Percentiles rank a stretch among this genome's conserved stretches.
These are phyloP conservation scores for Ogataea degrootiae DNA, from an alignment of 805 yeast species.

Conservation along the genomic window DNA sequence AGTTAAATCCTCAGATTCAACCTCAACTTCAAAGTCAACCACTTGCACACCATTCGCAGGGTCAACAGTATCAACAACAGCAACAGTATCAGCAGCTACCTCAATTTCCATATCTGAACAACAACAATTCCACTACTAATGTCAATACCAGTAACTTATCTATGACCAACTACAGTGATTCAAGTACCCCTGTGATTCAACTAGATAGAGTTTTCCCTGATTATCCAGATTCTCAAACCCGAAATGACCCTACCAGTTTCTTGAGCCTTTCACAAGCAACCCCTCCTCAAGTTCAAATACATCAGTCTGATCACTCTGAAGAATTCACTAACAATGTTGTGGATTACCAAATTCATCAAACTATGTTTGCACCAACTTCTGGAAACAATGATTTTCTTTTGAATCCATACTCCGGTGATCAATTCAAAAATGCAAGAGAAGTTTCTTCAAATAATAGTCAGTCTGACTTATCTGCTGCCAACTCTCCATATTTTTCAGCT, in stretches of 20 bases:
- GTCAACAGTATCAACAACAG: background rate
- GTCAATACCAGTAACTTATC: background rate
- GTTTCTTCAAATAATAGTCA: constrained; percentile 5
- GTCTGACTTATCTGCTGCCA: constrained; percentile 22
- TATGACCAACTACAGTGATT: background rate
- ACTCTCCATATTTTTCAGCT: constrained; percentile 25
- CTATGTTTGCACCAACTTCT: constrained; percentile 7
- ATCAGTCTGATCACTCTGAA: background rate
- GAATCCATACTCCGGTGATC: constrained; percentile 13
- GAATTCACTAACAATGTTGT: background rate
- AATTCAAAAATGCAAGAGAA: constrained; percentile 13
- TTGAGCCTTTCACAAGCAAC: background rate
- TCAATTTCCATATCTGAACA: background rate
- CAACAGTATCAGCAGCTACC: background rate
- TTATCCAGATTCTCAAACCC: background rate
- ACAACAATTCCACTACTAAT: background rate
- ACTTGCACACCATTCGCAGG: background rate
- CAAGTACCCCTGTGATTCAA: constrained; percentile 11
- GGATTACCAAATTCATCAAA: constrained; percentile 1
- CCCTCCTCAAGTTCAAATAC: background rate
- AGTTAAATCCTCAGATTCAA: no score
- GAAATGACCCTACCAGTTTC: background rate
- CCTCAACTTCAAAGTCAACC: no score
- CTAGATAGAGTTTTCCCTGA: constrained; percentile 14
- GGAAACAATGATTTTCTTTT: constrained; percentile 6